These are phyloP conservation scores for Crepidotus sp. DNA, from an alignment of 1,284 basidiomycete genomes.

Conservation along the genomic window DNA sequence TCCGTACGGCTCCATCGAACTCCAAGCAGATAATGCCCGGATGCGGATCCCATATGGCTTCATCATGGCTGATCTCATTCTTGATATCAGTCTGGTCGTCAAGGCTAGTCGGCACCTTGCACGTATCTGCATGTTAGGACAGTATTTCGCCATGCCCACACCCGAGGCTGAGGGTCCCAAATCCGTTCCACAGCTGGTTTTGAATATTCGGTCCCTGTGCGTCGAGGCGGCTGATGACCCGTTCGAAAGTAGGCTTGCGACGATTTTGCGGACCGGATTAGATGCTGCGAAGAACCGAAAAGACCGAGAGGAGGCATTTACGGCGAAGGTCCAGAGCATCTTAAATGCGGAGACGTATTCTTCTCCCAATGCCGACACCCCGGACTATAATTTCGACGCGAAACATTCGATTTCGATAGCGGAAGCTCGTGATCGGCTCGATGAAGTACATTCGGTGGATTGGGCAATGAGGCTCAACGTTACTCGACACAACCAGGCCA, in stretches of 20 bases:
- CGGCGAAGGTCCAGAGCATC: slow-evolving; percentile 67
- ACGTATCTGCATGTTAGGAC: slow-evolving; percentile 37
- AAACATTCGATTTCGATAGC: slow-evolving; percentile 59
- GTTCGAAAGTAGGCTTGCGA: slow-evolving; percentile 73
- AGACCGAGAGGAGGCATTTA: slow-evolving; percentile 77
- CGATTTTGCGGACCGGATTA: slow-evolving; percentile 72
- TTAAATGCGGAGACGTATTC: slow-evolving; percentile 25
- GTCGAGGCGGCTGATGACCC: slow-evolving; percentile 86
- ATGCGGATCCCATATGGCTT: slow-evolving; percentile 79
- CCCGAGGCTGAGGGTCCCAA: slow-evolving; percentile 71
- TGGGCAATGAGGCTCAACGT: slow-evolving; percentile 59
- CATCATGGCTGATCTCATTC: slow-evolving; percentile 63
- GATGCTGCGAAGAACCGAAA: slow-evolving; percentile 70
- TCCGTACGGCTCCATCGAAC: slow-evolving; percentile 30
- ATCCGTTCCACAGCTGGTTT: slow-evolving; percentile 52
- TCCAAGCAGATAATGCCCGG: slow-evolving; percentile 59
- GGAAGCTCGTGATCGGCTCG: slow-evolving; percentile 69
- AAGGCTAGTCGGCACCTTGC: slow-evolving; percentile 65
- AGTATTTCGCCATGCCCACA: slow-evolving; percentile 38
- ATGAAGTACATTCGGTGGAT: slow-evolving; percentile 68
- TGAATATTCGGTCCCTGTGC: slow-evolving; percentile 55
- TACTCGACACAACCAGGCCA: slow-evolving; percentile 25
- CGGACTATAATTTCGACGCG: slow-evolving; percentile 49
- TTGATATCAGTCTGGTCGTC: slow-evolving; percentile 53
- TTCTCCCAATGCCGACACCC: slow-evolving; percentile 25